Evolutionary conservation across 2,329 filamentous ascomycete genomes (phyloP), one percentile per base, ranked within the genome.

Genomic region (Ramularia collo-cygni): DNA sequence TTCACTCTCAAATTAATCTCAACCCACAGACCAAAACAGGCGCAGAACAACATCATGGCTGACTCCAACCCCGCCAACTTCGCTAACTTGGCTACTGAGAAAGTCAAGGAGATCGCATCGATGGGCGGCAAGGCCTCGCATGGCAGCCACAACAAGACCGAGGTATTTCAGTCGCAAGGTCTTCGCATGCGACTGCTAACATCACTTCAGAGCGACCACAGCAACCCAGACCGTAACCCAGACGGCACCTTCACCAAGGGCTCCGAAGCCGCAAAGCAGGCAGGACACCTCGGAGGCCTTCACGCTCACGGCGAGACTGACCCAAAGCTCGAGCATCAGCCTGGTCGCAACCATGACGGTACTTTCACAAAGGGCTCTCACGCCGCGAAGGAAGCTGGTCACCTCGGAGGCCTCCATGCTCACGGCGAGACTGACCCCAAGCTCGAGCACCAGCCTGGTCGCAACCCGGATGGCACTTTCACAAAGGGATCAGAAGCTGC

Each of bases 31-130:
- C 7, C 8, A 35, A n/a, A n/a, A n/a, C n/a, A n/a, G n/a, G n/a
- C n/a, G n/a, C n/a, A n/a, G n/a, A n/a, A n/a, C n/a, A 33, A 14
- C 17, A 46, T 34, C 18, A 51, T 44, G 41, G 40, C 41, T 33
- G 6, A 62, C 27, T 60, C 58, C 44, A 73, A 73, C 60, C 68
- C 69, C 24, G 64, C 60, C 42, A 74, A 74, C 62, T 73, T 74
- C 47, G 69, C 69, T 60, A 74, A 74, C 60, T 66, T 68, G 28
- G 62, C 69, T 43, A 69, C 65, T 37, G 68, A 71, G 29, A 65
- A 74, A 47, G 68, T 74, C 39, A 56, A 54, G 31, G 66, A 65
- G 40, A 70, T 72, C 40, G 69, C 68, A 10, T 61, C 62, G 37
- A 73, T 71, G 56, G 70, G 70, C n/a, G 70, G 68, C 4, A 64